Evolutionary conservation across 1,284 basidiomycete genomes (phyloP).

Genomic region (Ustilago shanxiensis): DNA sequence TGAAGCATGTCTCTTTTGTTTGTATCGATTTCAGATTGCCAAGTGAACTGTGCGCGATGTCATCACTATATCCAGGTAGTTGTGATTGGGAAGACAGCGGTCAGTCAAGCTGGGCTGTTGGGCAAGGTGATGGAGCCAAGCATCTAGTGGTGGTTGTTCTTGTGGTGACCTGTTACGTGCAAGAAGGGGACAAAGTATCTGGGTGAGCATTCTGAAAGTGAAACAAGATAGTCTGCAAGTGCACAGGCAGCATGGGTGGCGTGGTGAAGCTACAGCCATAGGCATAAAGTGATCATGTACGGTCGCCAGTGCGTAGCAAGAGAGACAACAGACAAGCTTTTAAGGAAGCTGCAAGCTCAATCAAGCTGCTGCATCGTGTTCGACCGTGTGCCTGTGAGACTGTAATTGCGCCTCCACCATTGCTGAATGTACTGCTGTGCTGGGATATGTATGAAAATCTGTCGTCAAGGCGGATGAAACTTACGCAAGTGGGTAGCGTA

Average conservation of each 20-base stretch:
- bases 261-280: no score
- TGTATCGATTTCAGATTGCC: slow-evolving; percentile 15
- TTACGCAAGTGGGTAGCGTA: slow-evolving; percentile 62
- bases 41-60: slow-evolving; percentile 3
- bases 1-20: neutral
- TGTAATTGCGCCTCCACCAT: neutral
- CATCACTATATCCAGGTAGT: neutral
- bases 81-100: neutral
- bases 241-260: neutral
- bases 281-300: no score
- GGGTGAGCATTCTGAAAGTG: slow-evolving; percentile 8
- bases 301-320: neutral
- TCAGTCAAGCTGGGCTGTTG: neutral
- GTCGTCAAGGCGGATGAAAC: slow-evolving; percentile 11
- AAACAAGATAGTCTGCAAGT: neutral
- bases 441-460: no score
- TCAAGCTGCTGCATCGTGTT: neutral
- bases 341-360: neutral
- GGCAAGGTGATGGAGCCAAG: neutral
- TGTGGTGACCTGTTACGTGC: slow-evolving; percentile 50
- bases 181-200: neutral
- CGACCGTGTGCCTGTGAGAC: neutral
- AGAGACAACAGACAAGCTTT: neutral
- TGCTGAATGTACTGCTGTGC: neutral
- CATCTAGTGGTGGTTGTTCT: slow-evolving; percentile 59